Evolutionary conservation across 2,329 filamentous ascomycete genomes (phyloP), one percentile per base, ranked within the genome.

Genomic region (Diaporthe eres): DNA sequence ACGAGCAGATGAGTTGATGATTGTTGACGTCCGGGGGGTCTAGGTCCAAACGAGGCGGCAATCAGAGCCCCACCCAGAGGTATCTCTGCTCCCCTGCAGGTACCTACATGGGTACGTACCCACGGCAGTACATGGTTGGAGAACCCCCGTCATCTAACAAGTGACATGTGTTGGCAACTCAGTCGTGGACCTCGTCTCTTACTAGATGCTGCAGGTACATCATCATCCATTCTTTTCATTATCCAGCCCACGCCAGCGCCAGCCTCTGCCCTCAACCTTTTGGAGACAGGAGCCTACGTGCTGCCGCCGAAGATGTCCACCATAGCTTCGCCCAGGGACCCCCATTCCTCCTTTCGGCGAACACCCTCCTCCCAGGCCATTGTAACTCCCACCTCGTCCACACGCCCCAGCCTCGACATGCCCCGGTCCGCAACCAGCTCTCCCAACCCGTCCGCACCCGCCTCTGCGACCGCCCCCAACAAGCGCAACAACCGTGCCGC

Each of bases 401-500:
- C 90, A 51, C 94, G 95, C 17, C 92, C 94, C 6, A 96, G 94
- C 49, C 88, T 94, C 83, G 94, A 96, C 79, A 85, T 86, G 74
- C 85, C 88, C 22, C 90, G 90, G 74, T 95, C 92, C 76, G 89
- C 87, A 77, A 86, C 90, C 77, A 86, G 85, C 75, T 94, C 90
- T 1, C 90, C 89, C 76, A 87, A 86, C 80, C 85, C 83, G 73
- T 70, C 65, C 9, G 49, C 65, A 55, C 65, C 57, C 42, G 60
- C 47, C n/a, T 47, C 74, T 34, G 55, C 71, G 34, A 74, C 82
- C 75, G 74, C 81, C 10, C 77, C 78, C 74, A 78, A 78, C 77
- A 89, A 86, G 78, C 88, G 89, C 74, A 86, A 94, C 77, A 98
- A 98, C 85, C 94, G 96, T 78, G 92, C 94, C 74, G 96, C 96